Base-by-base conservation (phyloP, 2,329 filamentous ascomycete species). In the Colletotrichum sp. region DNA sequence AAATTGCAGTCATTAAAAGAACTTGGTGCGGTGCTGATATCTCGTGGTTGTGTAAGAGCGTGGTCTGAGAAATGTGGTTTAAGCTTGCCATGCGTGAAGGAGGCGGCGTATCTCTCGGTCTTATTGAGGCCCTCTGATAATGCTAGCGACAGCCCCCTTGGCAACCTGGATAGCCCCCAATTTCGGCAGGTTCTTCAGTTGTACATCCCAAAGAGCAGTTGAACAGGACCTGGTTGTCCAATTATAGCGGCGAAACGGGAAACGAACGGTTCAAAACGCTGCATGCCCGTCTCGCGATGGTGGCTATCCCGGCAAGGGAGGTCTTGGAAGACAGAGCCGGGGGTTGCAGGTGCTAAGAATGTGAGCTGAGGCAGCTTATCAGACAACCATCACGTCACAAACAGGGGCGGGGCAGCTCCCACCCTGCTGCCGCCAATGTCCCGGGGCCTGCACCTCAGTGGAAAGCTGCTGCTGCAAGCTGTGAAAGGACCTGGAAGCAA, bases 351-450 rank as follows among this genome's bases (percentile, higher is more conserved):
- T 74, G 60, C 66, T 43, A 34, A 75, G 60, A 32, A 48, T 55
- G 61, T 67, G 61, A 72, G 68, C 30, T 65, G 52, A 52, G 65
- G 64, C 61, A 36, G 18, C 60, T 70, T 71, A 72, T 75, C 73
- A 77, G 72, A 68, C 72, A 77, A 78, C 73, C 70, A 79, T 79
- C 77, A 79, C 78, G 78, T 79, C 78, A 79, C 76, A 60, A 24
- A 68, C 24, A 55, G 39, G 24, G 57, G 74, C 65, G 74, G 74
- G 74, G 74, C 70, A 68, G 57, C 61, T 67, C 55, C 55, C 34
- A 18, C 24, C 65, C 28, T 61, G 21, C 24, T 60, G 30, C 36
- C 48, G 34, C 34, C n/a, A 34, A n/a, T 30, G 28, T 21, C 43
- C 43, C n/a, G 10, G 43, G 43, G 43, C 43, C n/a, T 52, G 43